Conservation (phyloP, 768 basidiomycete genomes). For the Suillus discolor region DNA sequence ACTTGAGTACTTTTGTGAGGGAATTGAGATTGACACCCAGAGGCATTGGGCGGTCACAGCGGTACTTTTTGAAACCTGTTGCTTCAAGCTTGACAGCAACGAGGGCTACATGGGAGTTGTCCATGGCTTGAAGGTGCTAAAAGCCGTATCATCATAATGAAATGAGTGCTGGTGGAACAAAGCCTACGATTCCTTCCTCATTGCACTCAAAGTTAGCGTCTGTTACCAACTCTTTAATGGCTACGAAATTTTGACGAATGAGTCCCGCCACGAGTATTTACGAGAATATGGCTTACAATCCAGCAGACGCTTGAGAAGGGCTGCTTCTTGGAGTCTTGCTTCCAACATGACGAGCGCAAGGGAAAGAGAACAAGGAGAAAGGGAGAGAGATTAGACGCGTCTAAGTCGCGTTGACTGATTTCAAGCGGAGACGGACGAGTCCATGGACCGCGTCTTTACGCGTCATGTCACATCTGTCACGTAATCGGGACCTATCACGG, state of each 20-base stretch:
- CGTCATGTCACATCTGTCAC: conserved; percentile 35
- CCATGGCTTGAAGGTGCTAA: conserved; percentile 94
- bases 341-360: conserved; percentile 65
- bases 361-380: conserved; percentile 15
- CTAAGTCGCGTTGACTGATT: conserved; percentile 34
- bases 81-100: conserved; percentile 84
- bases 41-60: conserved; percentile 95
- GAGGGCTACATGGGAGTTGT: conserved; percentile 98
- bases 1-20: conserved; percentile 94
- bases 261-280: conserved; percentile 13
- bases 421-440: conserved; percentile 34
- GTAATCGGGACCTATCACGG: conserved; percentile 22
- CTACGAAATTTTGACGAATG: conserved; percentile 40
- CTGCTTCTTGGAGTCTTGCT: conserved; percentile 88
- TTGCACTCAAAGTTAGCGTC: conserved; percentile 98
- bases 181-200: conserved; percentile 86
- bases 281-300: conserved; percentile 64
- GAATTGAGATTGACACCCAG: conserved; percentile 86
- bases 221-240: conserved; percentile 95
- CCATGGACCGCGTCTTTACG: conserved; percentile 24
- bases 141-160: background rate
- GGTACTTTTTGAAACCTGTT: conserved; percentile 81
- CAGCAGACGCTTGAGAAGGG: conserved; percentile 87
- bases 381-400: conserved; percentile 28
- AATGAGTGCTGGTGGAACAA: background rate